Conservation (phyloP, 2,329 filamentous ascomycete species). For the Sarocladium brachiariae region DNA sequence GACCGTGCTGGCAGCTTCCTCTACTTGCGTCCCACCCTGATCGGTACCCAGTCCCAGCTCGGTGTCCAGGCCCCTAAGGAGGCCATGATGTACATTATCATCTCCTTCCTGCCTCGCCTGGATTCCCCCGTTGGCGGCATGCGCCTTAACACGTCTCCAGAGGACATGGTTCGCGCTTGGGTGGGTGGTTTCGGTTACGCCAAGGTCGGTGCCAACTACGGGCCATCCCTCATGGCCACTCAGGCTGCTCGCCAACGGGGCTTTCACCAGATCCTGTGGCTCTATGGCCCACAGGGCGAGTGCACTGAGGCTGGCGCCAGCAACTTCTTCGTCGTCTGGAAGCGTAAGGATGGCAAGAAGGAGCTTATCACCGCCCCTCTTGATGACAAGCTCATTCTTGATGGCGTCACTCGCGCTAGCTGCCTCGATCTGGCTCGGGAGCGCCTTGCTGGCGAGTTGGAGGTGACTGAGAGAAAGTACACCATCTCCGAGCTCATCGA, state of each 20-base stretch:
- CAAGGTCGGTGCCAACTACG: conserved; percentile 92
- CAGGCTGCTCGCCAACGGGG: conserved; percentile 65
- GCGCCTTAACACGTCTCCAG: conserved; percentile 68
- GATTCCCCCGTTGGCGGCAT: conserved; percentile 50
- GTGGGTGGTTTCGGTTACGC: conserved; percentile 87
- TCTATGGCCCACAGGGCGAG: conserved; percentile 69
- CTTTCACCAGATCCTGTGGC: conserved; percentile 89
- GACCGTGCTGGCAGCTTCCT: conserved; percentile 63
- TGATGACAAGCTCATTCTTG: conserved; percentile 75
- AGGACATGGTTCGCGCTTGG: conserved; percentile 86
- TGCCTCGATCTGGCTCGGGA: conserved; percentile 66
- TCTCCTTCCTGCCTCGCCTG: conserved; percentile 53
- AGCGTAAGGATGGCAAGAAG: conserved; percentile 41
- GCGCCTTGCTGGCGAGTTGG: conserved; percentile 51
- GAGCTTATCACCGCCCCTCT: conserved; percentile 77
- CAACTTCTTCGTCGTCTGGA: conserved; percentile 88
- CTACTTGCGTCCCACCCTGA: conserved; percentile 82
- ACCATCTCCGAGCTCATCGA: conserved; percentile 71
- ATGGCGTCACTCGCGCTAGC: conserved; percentile 80
- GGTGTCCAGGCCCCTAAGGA: conserved; percentile 74
- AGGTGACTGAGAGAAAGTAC: conserved; percentile 76
- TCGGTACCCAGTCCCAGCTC: conserved; percentile 72
- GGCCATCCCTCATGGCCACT: conserved; percentile 73
- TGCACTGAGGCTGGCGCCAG: conserved; percentile 89
- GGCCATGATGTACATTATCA: conserved; percentile 83